Evolutionary conservation across 768 basidiomycete genomes (phyloP), one percentile per base, ranked within the genome.

Genomic region (Dioszegia hungarica): DNA sequence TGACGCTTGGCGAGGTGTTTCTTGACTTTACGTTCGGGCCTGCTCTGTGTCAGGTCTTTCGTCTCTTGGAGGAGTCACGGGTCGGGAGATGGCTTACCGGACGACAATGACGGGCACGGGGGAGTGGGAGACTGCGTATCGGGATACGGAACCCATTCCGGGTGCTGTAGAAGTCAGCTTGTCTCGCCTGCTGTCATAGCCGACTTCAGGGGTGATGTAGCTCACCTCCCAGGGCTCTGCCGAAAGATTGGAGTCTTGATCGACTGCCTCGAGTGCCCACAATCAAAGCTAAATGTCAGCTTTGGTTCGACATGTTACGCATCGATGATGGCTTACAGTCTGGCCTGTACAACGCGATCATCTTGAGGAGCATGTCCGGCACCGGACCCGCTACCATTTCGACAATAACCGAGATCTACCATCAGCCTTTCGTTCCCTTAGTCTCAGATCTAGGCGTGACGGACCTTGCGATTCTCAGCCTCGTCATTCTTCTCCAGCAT

Each of bases 21-120:
- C 61, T 84, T 83, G 27, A 92, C 85, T 69, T 92, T 90, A 34
- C 88, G 81, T 66, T 90, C 89, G 1, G 91, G 90, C 2, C 75
- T 75, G 37, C 9, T n/a, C n/a, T n/a, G n/a, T 24, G 36, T 11
- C 36, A 3, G 36, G 47, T n/a, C n/a, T n/a, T n/a, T n/a, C n/a
- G n/a, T n/a, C n/a, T n/a, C n/a, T n/a, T n/a, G n/a, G n/a, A n/a
- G n/a, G n/a, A n/a, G n/a, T n/a, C n/a, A n/a, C n/a, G n/a, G 6
- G 33, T 20, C 31, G 36, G 36, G 33, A 53, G 28, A 24, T 19
- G 28, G 25, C 77, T 17, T 67, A 76, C 52, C 90, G 82, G 38
- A 98, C 92, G 49, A 98, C 94, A 60, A 98, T 91, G 64, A 95
- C 89, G 1, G 94, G 94, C 0, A 99, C 90, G 1, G 94, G 91